Conservation (phyloP, 129 eudicot genomes). For the sunflower (Helianthus annuus) region DNA sequence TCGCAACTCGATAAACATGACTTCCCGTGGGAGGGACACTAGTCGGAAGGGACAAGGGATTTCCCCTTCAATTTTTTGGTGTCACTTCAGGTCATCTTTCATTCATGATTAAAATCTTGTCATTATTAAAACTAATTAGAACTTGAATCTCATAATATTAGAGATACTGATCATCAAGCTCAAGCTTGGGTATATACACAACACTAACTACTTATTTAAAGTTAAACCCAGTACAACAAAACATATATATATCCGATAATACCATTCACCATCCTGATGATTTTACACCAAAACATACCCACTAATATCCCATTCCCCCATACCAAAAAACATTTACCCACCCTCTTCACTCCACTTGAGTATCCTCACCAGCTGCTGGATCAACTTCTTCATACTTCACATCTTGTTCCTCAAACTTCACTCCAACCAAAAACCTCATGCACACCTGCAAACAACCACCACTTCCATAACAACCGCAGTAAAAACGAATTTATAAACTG, state of each 20-base stretch:
- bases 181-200: background rate
- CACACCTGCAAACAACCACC: constrained; percentile 47
- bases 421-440: constrained; percentile 80
- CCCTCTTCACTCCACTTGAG: constrained; percentile 10
- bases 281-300: constrained; percentile 37
- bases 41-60: too few relatives aligned
- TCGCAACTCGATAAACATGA: too few relatives aligned
- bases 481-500: background rate
- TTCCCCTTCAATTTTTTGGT: too few relatives aligned
- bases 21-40: too few relatives aligned
- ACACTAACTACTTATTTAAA: background rate
- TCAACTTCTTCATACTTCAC: constrained; percentile 52
- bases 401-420: constrained; percentile 75
- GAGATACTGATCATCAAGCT: too few relatives aligned
- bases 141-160: too few relatives aligned
- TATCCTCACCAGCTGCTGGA: constrained; percentile 29
- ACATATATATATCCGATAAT: constrained; percentile 26
- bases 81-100: too few relatives aligned
- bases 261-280: background rate
- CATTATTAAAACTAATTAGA: too few relatives aligned
- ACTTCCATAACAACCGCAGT: background rate
- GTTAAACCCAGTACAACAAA: background rate
- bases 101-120: too few relatives aligned
- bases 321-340: constrained; percentile 3
- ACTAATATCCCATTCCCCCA: background rate